These are phyloP conservation scores for Boletus eberwhitei DNA, from an alignment of 768 basidiomycete genomes.

Conservation along the genomic window DNA sequence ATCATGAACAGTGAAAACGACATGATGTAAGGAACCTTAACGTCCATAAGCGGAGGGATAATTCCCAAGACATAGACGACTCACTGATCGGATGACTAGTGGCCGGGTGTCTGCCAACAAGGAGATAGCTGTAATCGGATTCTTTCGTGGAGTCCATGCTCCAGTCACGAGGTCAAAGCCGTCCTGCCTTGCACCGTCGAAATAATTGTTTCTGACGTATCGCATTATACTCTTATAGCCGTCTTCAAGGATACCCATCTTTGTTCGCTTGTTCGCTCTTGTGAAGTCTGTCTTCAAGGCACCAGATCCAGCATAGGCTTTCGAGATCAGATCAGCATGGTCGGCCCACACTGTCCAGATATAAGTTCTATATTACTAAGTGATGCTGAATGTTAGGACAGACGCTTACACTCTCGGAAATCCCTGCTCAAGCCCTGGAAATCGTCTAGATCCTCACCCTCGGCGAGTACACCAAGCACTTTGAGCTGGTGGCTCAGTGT, in stretches of 20 bases:
- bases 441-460: slow-evolving; percentile 74
- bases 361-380: slow-evolving; percentile 5
- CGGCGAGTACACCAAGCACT: slow-evolving; percentile 65
- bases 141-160: slow-evolving; percentile 80
- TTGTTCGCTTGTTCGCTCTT: slow-evolving; percentile 85
- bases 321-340: slow-evolving; percentile 87
- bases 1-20: slow-evolving; percentile 87
- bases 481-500: slow-evolving; percentile 76
- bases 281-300: slow-evolving; percentile 98
- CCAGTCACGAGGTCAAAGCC: slow-evolving; percentile 95
- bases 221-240: slow-evolving; percentile 79
- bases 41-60: slow-evolving; percentile 1
- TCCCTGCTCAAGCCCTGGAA: slow-evolving; percentile 75
- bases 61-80: slow-evolving; percentile 26
- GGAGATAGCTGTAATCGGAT: slow-evolving; percentile 64
- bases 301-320: slow-evolving; percentile 91
- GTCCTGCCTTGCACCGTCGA: slow-evolving; percentile 92
- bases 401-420: slow-evolving; percentile 79
- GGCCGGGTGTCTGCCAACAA: slow-evolving; percentile 78
- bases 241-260: slow-evolving; percentile 77
- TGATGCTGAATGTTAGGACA: background rate
- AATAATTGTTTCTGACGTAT: slow-evolving; percentile 95
- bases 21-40: slow-evolving; percentile 79
- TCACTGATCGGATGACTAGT: slow-evolving; percentile 77
- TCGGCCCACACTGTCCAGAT: slow-evolving; percentile 85